phyloP scores from a whole-genome alignment of 2,329 filamentous ascomycete species.

The Penicillium brevicompactum region DNA sequence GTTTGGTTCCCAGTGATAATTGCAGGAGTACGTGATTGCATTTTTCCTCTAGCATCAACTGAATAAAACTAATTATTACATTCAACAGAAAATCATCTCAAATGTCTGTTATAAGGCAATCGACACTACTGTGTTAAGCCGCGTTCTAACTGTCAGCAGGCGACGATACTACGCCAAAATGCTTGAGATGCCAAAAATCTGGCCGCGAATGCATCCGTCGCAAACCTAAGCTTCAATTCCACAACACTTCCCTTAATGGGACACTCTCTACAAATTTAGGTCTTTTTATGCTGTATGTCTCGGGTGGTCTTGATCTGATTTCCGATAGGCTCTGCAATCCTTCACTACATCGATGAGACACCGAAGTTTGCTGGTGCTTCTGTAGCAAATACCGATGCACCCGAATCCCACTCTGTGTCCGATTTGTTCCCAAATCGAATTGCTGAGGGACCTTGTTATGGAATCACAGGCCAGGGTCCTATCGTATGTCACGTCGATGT shows the following conservation, averaged over 20 bases:
- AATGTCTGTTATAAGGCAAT: neutral
- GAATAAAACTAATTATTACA: neutral
- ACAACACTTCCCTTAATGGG: slow-evolving; percentile 1
- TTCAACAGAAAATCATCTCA: neutral
- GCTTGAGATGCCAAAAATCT: slow-evolving; percentile 8
- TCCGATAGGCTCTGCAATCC: neutral
- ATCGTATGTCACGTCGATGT: neutral
- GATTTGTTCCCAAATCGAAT: neutral
- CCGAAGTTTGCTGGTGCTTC: slow-evolving; percentile 4
- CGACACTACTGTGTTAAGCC: too few species aligned
- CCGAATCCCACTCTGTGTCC: neutral
- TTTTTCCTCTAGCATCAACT: neutral
- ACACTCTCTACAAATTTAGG: neutral
- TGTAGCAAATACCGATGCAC: neutral
- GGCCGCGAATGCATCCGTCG: slow-evolving; percentile 10
- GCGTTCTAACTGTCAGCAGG: neutral
- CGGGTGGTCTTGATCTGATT: neutral
- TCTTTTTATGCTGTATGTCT: neutral
- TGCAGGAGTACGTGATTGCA: slow-evolving; percentile 16
- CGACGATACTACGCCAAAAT: slow-evolving; percentile 12
- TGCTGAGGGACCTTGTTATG: neutral
- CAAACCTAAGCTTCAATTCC: slow-evolving; percentile 1
- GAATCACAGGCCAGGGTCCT: neutral
- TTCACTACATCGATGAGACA: slow-evolving; percentile 15
- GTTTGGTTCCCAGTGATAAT: slow-evolving; percentile 8